phyloP scores from a whole-genome alignment of 2,329 filamentous ascomycete genomes.

The Colletotrichum echinochloae region DNA sequence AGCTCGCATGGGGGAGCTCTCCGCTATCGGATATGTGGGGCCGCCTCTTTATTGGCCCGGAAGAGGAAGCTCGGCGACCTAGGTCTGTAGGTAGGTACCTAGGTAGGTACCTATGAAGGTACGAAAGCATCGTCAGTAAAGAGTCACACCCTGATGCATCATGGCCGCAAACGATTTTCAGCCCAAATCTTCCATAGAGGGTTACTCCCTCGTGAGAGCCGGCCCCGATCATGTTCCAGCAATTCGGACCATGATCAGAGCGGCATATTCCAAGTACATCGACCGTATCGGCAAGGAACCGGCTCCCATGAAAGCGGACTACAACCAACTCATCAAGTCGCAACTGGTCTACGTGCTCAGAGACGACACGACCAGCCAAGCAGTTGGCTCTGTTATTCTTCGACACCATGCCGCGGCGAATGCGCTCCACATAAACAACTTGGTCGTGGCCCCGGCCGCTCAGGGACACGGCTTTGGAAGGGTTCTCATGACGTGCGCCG shows the following conservation, averaged over 20 bases:
- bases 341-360: constrained; percentile 45
- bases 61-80: background rate
- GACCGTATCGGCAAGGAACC: constrained; percentile 51
- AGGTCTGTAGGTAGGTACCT: background rate
- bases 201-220: background rate
- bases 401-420: background rate
- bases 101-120: background rate
- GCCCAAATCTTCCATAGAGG: background rate
- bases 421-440: constrained; percentile 7
- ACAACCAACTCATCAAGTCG: constrained; percentile 45
- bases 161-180: background rate
- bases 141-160: background rate
- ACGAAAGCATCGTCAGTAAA: background rate
- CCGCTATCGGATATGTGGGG: background rate
- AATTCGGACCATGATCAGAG: constrained; percentile 47
- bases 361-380: background rate
- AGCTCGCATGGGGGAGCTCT: too few relatives aligned
- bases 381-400: background rate
- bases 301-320: constrained; percentile 53
- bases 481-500: background rate
- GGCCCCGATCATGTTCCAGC: constrained; percentile 43
- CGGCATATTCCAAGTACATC: constrained; percentile 51
- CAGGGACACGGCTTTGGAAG: constrained; percentile 4
- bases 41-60: background rate
- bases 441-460: background rate